These are phyloP conservation scores for Passiflora organensis DNA, from an alignment of 345 rosid species.

Conservation along the genomic window DNA sequence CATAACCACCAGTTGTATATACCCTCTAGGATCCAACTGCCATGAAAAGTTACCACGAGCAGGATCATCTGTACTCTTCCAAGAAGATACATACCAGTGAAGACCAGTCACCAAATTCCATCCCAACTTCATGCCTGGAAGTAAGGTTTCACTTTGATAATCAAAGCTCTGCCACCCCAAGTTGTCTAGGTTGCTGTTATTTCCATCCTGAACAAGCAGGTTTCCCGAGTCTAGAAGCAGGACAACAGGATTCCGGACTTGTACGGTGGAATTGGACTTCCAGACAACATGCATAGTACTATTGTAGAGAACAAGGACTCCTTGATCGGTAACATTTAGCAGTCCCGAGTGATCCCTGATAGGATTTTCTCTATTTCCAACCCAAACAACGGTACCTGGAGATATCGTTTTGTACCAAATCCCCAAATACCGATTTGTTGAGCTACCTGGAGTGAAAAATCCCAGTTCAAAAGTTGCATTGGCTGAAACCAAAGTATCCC, in stretches of 20 bases:
- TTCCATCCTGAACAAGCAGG: slow-evolving; percentile 1
- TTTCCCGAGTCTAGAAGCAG: slow-evolving; percentile 4
- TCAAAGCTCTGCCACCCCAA: slow-evolving; percentile 9
- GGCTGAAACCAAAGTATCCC: not conserved
- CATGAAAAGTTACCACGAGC: slow-evolving; percentile 1
- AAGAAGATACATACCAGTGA: slow-evolving; percentile 6
- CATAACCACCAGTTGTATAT: not conserved
- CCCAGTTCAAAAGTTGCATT: slow-evolving; percentile 2
- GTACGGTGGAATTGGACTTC: slow-evolving; percentile 1
- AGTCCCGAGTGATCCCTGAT: not conserved
- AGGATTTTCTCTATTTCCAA: slow-evolving; percentile 1
- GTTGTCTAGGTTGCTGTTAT: not conserved
- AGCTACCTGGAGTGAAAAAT: slow-evolving; percentile 4
- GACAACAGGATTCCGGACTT: slow-evolving; percentile 6
- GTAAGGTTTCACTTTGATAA: slow-evolving; percentile 11
- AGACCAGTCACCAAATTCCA: slow-evolving; percentile 4
- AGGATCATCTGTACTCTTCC: slow-evolving; percentile 7
- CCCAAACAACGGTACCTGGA: slow-evolving; percentile 1
- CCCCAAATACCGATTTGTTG: not conserved
- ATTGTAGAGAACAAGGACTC: not conserved
- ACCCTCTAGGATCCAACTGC: slow-evolving; percentile 5
- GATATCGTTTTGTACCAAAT: slow-evolving; percentile 2
- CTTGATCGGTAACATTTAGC: slow-evolving; percentile 5
- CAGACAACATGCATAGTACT: not conserved
- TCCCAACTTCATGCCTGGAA: slow-evolving; percentile 9